These are phyloP conservation scores for Aspergillus heteromorphus DNA, from an alignment of 495 filamentous ascomycete genomes.

Conservation along the genomic window DNA sequence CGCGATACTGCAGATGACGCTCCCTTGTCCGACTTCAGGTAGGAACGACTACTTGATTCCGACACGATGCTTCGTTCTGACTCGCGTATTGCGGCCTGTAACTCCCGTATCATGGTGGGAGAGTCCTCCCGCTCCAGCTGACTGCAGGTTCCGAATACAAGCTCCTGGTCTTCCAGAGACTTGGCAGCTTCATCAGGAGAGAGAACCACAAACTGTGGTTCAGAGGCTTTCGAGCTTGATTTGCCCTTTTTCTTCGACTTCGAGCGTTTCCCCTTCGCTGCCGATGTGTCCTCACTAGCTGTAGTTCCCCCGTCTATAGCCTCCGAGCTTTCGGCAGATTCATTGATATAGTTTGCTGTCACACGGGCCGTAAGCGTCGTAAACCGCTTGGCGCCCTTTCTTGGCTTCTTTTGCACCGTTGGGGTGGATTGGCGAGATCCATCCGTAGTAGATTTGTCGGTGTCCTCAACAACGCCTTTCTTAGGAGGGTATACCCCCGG, in stretches of 20 bases:
- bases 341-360: conserved; percentile 61
- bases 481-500: conserved; percentile 16
- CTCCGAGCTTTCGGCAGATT: conserved; percentile 10
- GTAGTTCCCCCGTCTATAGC: conserved; percentile 13
- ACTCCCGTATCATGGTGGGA: conserved; percentile 58
- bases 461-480: conserved; percentile 4
- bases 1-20: conserved; percentile 15
- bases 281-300: conserved; percentile 18
- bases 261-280: not conserved
- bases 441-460: conserved; percentile 9
- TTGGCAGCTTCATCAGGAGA: conserved; percentile 69
- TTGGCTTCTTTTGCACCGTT: conserved; percentile 35
- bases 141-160: conserved; percentile 89
- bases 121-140: conserved; percentile 77
- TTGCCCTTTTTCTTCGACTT: conserved; percentile 21
- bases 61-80: conserved; percentile 39
- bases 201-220: conserved; percentile 48
- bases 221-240: conserved; percentile 29
- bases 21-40: not conserved
- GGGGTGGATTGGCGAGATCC: conserved; percentile 9
- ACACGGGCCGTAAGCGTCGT: conserved; percentile 83
- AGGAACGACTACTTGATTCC: not conserved
- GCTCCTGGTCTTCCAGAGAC: conserved; percentile 66
- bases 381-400: conserved; percentile 64
- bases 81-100: conserved; percentile 62